Evolutionary conservation across 441 rosid genomes (phyloP), one percentile per base, ranked within the genome.

Genomic region (Gossypium trilobum): DNA sequence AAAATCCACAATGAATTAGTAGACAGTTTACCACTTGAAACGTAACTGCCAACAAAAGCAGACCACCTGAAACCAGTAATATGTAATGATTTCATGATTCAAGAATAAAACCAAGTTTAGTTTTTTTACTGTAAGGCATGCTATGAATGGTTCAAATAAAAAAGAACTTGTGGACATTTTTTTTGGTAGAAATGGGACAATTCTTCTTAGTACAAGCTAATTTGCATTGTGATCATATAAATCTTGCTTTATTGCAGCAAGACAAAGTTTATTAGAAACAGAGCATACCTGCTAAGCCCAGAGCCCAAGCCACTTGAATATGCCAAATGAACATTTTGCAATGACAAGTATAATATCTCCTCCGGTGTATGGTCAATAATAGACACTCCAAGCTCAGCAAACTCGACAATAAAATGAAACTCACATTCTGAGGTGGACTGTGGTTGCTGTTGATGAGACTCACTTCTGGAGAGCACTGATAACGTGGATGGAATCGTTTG

Each of bases 271-370:
- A 75, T 20, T 52, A 51, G 65, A 73, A 69, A 62, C 3, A 74
- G 50, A 68, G 20, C 85, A 23, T 82, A 91, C 99, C 98, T 85
- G 76, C 95, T 93, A 80, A 87, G 83, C 65, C 94, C 97, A 76
- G 97, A 87, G 70, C 94, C 97, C 88, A 92, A 82, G 78, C 99
- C 97, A 9, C 94, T 82, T 75, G 99, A 93, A 88, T 91, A 88
- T 73, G 91, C 93, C 42, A 91, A 78, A 79, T 88, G 81, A 81
- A 95, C 89, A 85, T 84, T 91, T 79, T 89, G 94, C 74, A 95
- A 82, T 27, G 99, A 93, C 68, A 95, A 76, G 82, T 91, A 93
- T 71, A 93, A 70, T 79, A 91, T 88, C 84, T 91, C 99, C 85
- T 93, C 98, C 52, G 99, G 99, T 39, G 98, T 90, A 81, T 91